Evolutionary conservation across 2,329 filamentous ascomycete genomes (phyloP).

Genomic region (Alternaria postmessia): DNA sequence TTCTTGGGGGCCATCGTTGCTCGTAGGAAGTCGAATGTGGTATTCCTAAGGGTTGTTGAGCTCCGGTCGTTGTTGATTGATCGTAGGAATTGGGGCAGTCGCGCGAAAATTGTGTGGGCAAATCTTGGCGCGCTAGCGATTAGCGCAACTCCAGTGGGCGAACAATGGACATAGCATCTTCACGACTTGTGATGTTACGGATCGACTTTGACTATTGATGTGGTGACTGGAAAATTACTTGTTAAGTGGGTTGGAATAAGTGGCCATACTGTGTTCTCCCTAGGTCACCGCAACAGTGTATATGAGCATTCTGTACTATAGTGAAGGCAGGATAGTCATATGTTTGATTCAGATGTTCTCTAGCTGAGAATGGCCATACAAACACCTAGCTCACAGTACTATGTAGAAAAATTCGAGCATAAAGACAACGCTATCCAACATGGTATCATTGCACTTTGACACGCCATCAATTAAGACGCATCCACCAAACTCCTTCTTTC

Average conservation of each 20-base stretch:
- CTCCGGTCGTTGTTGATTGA: slow-evolving; percentile 39
- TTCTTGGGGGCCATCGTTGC: slow-evolving; percentile 77
- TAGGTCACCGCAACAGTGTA: not conserved
- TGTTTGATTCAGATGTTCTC: not conserved
- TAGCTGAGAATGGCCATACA: not conserved
- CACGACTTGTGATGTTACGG: not conserved
- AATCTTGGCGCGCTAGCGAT: slow-evolving; percentile 26
- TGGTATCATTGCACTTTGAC: slow-evolving; percentile 28
- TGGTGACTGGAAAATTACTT: not conserved
- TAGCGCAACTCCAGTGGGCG: not conserved
- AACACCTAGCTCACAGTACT: not conserved
- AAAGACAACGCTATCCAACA: slow-evolving; percentile 1
- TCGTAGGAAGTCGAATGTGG: slow-evolving; percentile 43
- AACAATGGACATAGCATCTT: not conserved
- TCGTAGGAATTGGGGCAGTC: slow-evolving; percentile 2
- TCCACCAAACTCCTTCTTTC: slow-evolving; percentile 4
- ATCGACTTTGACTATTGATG: no score
- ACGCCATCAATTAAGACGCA: slow-evolving; percentile 11
- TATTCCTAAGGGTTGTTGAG: slow-evolving; percentile 46
- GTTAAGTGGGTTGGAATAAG: not conserved
- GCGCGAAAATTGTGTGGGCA: slow-evolving; percentile 24
- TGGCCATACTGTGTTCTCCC: not conserved
- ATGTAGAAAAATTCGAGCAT: not conserved
- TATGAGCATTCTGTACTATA: not conserved
- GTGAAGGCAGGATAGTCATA: not conserved